These are phyloP conservation scores for Alloascoidea africana DNA, from an alignment of 805 yeast genomes.

Conservation along the genomic window DNA sequence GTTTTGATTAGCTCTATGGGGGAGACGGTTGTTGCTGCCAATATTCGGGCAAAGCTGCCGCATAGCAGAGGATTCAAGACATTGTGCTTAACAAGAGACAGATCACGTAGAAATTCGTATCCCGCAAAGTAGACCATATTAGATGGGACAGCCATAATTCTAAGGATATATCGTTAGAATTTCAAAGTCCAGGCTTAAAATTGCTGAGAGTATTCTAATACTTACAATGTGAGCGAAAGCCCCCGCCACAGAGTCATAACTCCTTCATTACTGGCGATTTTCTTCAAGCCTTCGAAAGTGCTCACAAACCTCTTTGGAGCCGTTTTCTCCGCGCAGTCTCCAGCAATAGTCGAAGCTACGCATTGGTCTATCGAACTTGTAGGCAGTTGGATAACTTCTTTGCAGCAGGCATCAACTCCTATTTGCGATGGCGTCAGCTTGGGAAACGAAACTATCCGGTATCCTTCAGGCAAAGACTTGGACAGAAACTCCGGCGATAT, in stretches of 20 bases:
- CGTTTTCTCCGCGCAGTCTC: conserved; percentile 21
- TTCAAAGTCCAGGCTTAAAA: background rate
- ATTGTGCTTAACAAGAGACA: conserved; percentile 36
- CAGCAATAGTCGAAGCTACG: conserved; percentile 18
- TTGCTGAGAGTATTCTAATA: conserved; percentile 12
- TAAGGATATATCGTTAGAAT: background rate
- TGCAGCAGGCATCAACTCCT: conserved; percentile 23
- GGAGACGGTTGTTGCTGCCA: conserved; percentile 75
- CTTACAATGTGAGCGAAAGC: conserved; percentile 47
- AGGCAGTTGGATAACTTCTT: conserved; percentile 22
- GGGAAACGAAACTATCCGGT: background rate
- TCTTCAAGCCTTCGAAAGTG: conserved; percentile 57
- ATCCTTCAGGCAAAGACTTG: background rate
- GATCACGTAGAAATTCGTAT: conserved; percentile 72
- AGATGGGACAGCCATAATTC: conserved; percentile 74
- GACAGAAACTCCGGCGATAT: background rate
- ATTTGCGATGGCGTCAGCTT: conserved; percentile 12
- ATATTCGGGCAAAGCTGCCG: conserved; percentile 68
- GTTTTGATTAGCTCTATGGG: conserved; percentile 85
- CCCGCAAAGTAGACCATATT: conserved; percentile 91
- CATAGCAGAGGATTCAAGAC: conserved; percentile 62
- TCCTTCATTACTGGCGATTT: conserved; percentile 65
- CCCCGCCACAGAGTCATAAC: conserved; percentile 77
- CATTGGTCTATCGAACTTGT: conserved; percentile 18
- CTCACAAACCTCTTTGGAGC: conserved; percentile 34